A percentile compares a stretch with the other conserved stretches of the same genome.
phyloP scores from a whole-genome alignment of 2,329 filamentous ascomycete genomes.

The Truncatella angustata region DNA sequence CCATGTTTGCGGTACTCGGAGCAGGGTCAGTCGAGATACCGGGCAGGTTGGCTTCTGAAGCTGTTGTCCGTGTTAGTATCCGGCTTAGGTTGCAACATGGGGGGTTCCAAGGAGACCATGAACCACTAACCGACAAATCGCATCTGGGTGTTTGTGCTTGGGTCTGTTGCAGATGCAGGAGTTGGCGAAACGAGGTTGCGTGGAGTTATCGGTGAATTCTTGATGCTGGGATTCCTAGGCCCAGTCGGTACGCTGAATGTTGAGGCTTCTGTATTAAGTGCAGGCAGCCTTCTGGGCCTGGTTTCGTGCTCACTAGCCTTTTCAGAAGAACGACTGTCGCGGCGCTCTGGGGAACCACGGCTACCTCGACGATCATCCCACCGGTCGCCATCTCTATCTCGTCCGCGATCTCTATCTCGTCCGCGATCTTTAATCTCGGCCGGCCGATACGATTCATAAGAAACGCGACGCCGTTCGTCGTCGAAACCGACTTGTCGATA shows the following conservation, averaged over 20 bases:
- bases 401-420: slow-evolving; percentile 16
- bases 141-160: too few species aligned
- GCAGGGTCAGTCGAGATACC: not conserved
- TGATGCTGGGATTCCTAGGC: not conserved
- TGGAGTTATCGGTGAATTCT: too few species aligned
- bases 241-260: not conserved
- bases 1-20: not conserved
- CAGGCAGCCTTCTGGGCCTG: not conserved
- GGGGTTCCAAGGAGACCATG: too few species aligned
- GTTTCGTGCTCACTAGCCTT: not conserved
- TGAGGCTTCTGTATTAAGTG: not conserved
- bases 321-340: not conserved
- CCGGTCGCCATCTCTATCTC: slow-evolving; percentile 8
- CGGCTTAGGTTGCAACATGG: too few species aligned
- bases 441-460: slow-evolving; percentile 2
- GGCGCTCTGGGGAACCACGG: not conserved
- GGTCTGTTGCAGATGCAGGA: too few species aligned
- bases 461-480: slow-evolving; percentile 15
- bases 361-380: not conserved
- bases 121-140: too few species aligned
- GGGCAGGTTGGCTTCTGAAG: not conserved
- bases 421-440: slow-evolving; percentile 13
- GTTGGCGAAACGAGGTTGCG: too few species aligned
- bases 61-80: not conserved
- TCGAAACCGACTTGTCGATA: slow-evolving; percentile 12